Conservation (phyloP, 805 yeast species). For the Pichia sporocuriosa region DNA sequence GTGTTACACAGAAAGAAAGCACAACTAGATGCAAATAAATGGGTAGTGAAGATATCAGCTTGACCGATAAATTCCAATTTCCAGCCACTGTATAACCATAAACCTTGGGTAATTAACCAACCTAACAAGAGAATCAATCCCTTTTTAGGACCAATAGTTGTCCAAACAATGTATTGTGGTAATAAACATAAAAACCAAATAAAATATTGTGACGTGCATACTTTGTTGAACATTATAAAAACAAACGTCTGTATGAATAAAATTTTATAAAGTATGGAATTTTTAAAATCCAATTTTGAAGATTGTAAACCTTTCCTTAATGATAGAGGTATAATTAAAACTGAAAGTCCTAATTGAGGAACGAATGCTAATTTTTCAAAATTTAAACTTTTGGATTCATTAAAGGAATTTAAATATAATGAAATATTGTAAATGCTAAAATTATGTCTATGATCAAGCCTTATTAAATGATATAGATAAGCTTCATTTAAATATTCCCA, state of each 20-base stretch:
- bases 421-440: slow-evolving; percentile 80
- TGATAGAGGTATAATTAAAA: slow-evolving; percentile 49
- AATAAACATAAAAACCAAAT: slow-evolving; percentile 86
- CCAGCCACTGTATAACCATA: slow-evolving; percentile 78
- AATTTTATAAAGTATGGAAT: slow-evolving; percentile 34
- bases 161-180: slow-evolving; percentile 58
- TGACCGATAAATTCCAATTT: slow-evolving; percentile 72
- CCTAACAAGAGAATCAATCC: slow-evolving; percentile 39
- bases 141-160: slow-evolving; percentile 31
- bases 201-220: slow-evolving; percentile 91
- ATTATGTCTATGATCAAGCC: slow-evolving; percentile 93
- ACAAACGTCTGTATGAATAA: slow-evolving; percentile 71
- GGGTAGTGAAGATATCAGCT: slow-evolving; percentile 24
- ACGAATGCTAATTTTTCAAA: slow-evolving; percentile 23
- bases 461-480: slow-evolving; percentile 71
- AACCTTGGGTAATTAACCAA: slow-evolving; percentile 69
- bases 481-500: slow-evolving; percentile 68
- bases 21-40: slow-evolving; percentile 22
- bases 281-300: slow-evolving; percentile 23
- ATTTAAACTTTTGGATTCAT: slow-evolving; percentile 4
- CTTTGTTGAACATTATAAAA: slow-evolving; percentile 76
- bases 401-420: slow-evolving; percentile 54
- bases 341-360: slow-evolving; percentile 63
- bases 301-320: slow-evolving; percentile 22
- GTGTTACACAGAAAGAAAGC: slow-evolving; percentile 25